Evolutionary conservation across 192 early-diverging fungal genomes (phyloP), one percentile per base, ranked within the genome.

Genomic region (Linnemannia elongata): DNA sequence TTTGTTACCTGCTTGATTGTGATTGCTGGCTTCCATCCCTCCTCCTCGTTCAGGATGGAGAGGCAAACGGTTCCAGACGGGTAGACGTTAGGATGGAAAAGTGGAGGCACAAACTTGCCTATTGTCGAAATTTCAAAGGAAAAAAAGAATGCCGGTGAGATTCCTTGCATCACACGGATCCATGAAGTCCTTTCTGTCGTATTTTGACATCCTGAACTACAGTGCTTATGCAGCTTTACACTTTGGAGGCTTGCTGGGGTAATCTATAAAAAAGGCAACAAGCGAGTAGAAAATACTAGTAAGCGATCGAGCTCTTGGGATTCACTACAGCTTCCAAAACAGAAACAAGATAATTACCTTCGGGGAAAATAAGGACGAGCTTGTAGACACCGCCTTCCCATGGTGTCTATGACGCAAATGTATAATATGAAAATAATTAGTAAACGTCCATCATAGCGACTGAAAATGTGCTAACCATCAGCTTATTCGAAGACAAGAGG

Each of bases 1-100:
- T 69, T 69, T 27, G 17, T 55, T 76, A 93, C 93, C 89, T 99
- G 98, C 77, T 99, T 99, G 73, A 99, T 90, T 8, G 97, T 98
- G 76, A 99, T 98, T 27, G 96, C 95, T 36, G 97, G 97, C 86
- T 97, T 97, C 97, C 97, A 98, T 45, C 90, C 98, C 78, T 99
- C 94, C 24, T 99, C 97, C 68, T 97, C 97, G 79, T 98, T 97
- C 72, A 99, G 88, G 81, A 99, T 99, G 1, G 97, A 98, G 63
- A 99, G 90, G 77, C 98, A 99, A 30, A 99, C 97, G 4, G 97
- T 99, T 76, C 98, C 98, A 5, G 97, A 97, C 27, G 98, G 98
- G 80, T 98, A 99, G 33, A 99, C 94, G 82, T 99, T 99, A 4
- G 98, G 98, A 84, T 97, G 96, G 89, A 96, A 97, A n/a, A 96